These are phyloP conservation scores for Terana coerulea DNA, from an alignment of 768 basidiomycete genomes.

Conservation along the genomic window DNA sequence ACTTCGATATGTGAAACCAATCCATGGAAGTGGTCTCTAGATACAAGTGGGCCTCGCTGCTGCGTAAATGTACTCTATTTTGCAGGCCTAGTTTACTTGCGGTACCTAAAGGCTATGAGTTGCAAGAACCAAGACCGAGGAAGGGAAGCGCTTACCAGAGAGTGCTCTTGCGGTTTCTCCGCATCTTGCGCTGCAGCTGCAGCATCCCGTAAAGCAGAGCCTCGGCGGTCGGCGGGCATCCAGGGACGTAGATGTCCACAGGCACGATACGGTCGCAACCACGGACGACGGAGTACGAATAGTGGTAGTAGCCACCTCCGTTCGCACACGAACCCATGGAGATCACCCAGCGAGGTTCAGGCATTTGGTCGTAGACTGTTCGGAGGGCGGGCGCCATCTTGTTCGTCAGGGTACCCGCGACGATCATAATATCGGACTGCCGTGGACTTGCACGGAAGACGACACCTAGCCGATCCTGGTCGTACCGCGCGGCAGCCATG, in stretches of 20 bases:
- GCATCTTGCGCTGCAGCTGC: slow-evolving; percentile 95
- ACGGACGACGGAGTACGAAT: slow-evolving; percentile 97
- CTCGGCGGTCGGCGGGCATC: slow-evolving; percentile 94
- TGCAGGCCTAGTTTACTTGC: slow-evolving; percentile 6
- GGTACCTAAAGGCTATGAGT: slow-evolving; percentile 10
- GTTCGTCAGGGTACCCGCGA: slow-evolving; percentile 97
- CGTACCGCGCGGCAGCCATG: slow-evolving; percentile 98
- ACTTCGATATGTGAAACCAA: too few species aligned
- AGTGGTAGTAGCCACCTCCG: slow-evolving; percentile 96
- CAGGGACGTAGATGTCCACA: slow-evolving; percentile 97
- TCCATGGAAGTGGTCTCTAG: too few species aligned
- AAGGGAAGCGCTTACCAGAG: slow-evolving; percentile 75
- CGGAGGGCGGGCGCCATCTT: slow-evolving; percentile 99
- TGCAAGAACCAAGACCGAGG: not conserved
- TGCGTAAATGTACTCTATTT: too few species aligned
- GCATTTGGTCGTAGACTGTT: slow-evolving; percentile 98
- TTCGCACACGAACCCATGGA: slow-evolving; percentile 99
- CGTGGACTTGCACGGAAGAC: slow-evolving; percentile 99
- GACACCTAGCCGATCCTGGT: slow-evolving; percentile 95
- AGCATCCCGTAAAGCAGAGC: slow-evolving; percentile 96
- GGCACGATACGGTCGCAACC: slow-evolving; percentile 99
- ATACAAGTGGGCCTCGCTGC: too few species aligned
- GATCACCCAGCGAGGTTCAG: slow-evolving; percentile 98
- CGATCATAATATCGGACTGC: slow-evolving; percentile 98
- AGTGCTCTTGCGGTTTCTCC: slow-evolving; percentile 80